Evolutionary conservation across 768 basidiomycete species (phyloP).

Genomic region (Daedalea quercina): DNA sequence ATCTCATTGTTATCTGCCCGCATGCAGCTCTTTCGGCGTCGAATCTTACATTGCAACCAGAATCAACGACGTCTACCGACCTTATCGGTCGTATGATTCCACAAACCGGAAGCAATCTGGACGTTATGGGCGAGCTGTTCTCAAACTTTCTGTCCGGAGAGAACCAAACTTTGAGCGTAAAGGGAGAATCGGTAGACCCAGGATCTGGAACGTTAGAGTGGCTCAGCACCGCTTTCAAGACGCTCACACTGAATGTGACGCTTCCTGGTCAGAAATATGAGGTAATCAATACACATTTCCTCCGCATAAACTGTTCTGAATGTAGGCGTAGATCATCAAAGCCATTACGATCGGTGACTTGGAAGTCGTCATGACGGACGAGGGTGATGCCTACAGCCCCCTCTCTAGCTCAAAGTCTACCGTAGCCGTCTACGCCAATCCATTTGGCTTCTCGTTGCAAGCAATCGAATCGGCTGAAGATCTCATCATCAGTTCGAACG

Average conservation of each 20-base stretch:
- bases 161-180: constrained; percentile 54
- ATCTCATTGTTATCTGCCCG: not conserved
- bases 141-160: constrained; percentile 56
- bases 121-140: constrained; percentile 55
- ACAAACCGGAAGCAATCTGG: constrained; percentile 47
- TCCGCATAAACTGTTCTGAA: not conserved
- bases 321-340: constrained; percentile 44
- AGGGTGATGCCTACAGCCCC: constrained; percentile 52
- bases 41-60: constrained; percentile 43
- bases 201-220: constrained; percentile 49
- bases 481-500: constrained; percentile 42
- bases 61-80: constrained; percentile 40
- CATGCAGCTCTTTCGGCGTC: constrained; percentile 43
- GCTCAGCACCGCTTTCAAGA: constrained; percentile 67
- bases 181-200: constrained; percentile 56
- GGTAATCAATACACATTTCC: constrained; percentile 20
- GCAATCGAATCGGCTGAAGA: constrained; percentile 49
- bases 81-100: constrained; percentile 61
- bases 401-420: constrained; percentile 50
- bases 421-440: constrained; percentile 58
- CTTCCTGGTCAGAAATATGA: constrained; percentile 55
- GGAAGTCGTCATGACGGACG: constrained; percentile 41
- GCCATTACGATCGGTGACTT: constrained; percentile 56
- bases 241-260: constrained; percentile 51
- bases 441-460: constrained; percentile 71